Evolutionary conservation across 345 rosid genomes (phyloP).

Genomic region (Arabidopsis thaliana): DNA sequence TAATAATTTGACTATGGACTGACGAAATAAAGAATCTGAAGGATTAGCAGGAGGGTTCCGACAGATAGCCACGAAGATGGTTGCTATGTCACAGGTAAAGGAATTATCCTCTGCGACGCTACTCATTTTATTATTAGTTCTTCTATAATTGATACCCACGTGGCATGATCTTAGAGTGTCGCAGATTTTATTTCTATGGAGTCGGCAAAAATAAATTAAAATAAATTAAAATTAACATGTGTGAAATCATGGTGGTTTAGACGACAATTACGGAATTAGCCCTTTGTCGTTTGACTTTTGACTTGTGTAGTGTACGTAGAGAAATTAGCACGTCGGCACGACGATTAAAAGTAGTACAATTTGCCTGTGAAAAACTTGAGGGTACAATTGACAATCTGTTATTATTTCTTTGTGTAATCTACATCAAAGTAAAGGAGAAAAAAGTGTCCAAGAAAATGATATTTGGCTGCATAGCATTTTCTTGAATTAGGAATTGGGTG

Average conservation of each 20-base stretch:
- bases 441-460: background rate
- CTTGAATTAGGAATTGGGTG: background rate
- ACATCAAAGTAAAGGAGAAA: background rate
- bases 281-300: background rate
- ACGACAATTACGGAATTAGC: background rate
- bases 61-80: conserved; percentile 35
- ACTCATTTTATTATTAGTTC: background rate
- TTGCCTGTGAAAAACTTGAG: background rate
- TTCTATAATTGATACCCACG: background rate
- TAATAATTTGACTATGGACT: conserved; percentile 38
- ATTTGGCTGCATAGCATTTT: background rate
- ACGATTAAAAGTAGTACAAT: background rate
- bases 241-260: background rate
- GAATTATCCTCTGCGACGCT: background rate
- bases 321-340: conserved; percentile 12
- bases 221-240: background rate
- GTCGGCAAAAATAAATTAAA: background rate
- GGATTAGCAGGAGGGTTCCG: conserved; percentile 28
- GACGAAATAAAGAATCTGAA: conserved; percentile 11
- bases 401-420: background rate
- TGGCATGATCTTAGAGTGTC: background rate
- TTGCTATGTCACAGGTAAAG: conserved; percentile 2
- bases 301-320: background rate
- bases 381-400: background rate
- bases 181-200: background rate